Evolutionary conservation across 1,139 yeast species (phyloP), one percentile per base, ranked within the genome.

Genomic region (Meyerozyma athensensis): DNA sequence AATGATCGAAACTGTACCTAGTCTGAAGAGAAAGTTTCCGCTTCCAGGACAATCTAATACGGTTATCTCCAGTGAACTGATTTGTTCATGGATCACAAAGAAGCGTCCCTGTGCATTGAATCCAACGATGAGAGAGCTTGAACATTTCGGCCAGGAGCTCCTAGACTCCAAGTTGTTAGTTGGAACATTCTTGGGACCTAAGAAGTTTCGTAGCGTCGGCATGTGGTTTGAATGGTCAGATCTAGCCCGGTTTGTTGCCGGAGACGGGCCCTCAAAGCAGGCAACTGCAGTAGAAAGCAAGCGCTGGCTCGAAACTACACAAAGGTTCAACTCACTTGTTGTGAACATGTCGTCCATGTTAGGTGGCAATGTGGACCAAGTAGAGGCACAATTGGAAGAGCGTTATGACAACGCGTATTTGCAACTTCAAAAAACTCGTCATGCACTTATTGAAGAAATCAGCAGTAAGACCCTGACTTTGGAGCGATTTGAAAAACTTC

Each of bases 211-310:
- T 38, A 65, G 72, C 44, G 74, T 68, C 43, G 66, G 65, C 2
- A 59, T 67, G 65, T 69, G 74, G 74, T 67, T 68, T 41, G 76
- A 70, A 45, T 70, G 75, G 75, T 53, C 72, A 2, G 72, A 65
- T 12, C 45, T 59, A 32, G 66, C 72, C 6, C 28, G 48, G 4
- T 52, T 40, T 26, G 49, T 55, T 4, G 50, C 61, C 6, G 47
- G 47, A 12, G 12, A 17, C 9, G 16, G 8, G 19, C 21, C 18
- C 5, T 23, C 33, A 3, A 16, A 2, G 10, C 9, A n/a, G 18
- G 13, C 33, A 21, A 8, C 17, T n/a, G 3, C 17, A 9, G 6
- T 24, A 10, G 20, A 21, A n/a, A 33, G 39, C 40, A 42, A 28
- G 36, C 14, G 42, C 34, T 13, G 26, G 37, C 23, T 36, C 9